Evolutionary conservation across 495 filamentous ascomycete genomes (phyloP), one percentile per base, ranked within the genome.

Genomic region (Chaetomidium leptoderma): DNA sequence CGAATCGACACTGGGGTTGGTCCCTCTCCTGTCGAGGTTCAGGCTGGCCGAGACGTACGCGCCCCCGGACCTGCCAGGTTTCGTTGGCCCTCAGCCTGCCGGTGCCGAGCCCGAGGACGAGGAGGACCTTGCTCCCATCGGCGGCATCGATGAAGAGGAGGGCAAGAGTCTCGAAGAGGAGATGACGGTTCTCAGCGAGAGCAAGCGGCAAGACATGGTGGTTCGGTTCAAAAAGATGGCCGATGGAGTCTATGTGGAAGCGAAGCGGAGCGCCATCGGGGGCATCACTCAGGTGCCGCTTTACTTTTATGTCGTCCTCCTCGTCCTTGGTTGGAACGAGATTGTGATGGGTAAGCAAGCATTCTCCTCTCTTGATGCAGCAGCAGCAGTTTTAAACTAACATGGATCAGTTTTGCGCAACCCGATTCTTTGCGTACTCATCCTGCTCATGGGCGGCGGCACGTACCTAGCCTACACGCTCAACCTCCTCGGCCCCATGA

Each of bases 221-320:
- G 86, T 91, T n/a, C 80, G 93, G 59, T 98, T 98, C 76, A 96
- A 95, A 80, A 96, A 97, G 77, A 90, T 88, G 60, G 93, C 93
- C 16, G 93, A 98, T 67, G 93, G 91, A 0, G 91, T 98, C 3
- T 98, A 92, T 62, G 91, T 98, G 39, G 93, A 98, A 72, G 93
- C 93, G 32, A 97, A 97, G 79, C 82, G 93, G 44, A 90, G 91
- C 72, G 92, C 93, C 33, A 95, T 97, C 66, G 93, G 93, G 42
- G 91, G 92, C 56, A 88, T 98, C 62, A 89, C 90, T 4, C 91
- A 97, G 73, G 88, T 97, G 55, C 93, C 93, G 19, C 67, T 96
- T 53, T 97, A 95, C 71, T 96, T 97, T 69, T 98, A 95, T 62
- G 92, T 83, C 19, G 65, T 97, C 48, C 73, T 98, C 52, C 73